A percentile compares a stretch with the other conserved stretches of the same genome.
Evolutionary conservation across 345 rosid genomes (phyloP).

Genomic region (Orychophragmus violaceus): DNA sequence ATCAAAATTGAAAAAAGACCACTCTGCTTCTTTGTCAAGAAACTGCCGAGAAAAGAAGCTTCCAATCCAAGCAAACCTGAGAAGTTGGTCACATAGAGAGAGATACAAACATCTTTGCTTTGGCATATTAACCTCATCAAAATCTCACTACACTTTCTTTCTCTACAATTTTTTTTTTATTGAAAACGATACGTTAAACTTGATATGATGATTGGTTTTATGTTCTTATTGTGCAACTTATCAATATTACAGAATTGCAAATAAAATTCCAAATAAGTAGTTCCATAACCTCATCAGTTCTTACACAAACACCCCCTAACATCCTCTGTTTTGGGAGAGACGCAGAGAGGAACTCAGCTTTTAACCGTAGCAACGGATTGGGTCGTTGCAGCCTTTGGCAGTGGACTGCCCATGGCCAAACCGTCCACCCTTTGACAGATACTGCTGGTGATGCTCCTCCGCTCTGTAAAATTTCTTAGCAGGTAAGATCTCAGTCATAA

Average conservation of each 20-base stretch:
- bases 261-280: neutral
- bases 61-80: no score
- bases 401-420: slow-evolving; percentile 70
- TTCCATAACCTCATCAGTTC: neutral
- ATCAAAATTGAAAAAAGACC: no score
- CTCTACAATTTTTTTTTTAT: no score
- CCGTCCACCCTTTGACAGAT: slow-evolving; percentile 86
- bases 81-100: no score
- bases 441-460: slow-evolving; percentile 91
- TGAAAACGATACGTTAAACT: no score
- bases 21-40: no score
- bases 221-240: neutral
- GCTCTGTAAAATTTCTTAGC: slow-evolving; percentile 90
- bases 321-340: slow-evolving; percentile 7
- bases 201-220: neutral
- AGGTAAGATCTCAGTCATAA: slow-evolving; percentile 77
- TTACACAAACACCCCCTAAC: neutral
- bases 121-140: no score
- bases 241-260: neutral
- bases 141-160: no score
- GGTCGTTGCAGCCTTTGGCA: slow-evolving; percentile 81
- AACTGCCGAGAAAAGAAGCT: no score
- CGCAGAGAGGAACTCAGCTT: neutral
- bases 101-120: no score
- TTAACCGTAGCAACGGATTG: slow-evolving; percentile 91